Conservation (phyloP, 2,329 filamentous ascomycete genomes). For the Botrytis sinoallii region DNA sequence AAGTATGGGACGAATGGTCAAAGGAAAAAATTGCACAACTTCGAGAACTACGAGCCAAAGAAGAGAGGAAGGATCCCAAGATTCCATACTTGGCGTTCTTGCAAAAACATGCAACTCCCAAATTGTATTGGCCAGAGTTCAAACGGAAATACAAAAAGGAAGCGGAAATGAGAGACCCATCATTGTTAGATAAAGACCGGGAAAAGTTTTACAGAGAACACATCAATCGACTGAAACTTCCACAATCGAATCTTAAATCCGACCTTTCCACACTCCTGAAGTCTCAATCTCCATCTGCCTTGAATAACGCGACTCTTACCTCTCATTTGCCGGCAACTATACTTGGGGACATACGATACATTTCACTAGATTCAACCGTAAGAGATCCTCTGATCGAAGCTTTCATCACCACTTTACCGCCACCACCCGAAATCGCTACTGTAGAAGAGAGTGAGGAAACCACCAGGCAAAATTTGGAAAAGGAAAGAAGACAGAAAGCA, state of each 20-base stretch:
- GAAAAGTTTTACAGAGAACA: constrained; percentile 80
- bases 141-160: constrained; percentile 86
- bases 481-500: constrained; percentile 62
- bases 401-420: constrained; percentile 61
- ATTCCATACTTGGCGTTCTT: constrained; percentile 82
- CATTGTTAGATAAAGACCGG: constrained; percentile 69
- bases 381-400: constrained; percentile 65
- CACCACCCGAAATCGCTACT: constrained; percentile 49
- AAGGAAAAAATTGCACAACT: constrained; percentile 70
- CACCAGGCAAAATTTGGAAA: constrained; percentile 49
- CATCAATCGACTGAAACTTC: constrained; percentile 62
- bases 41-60: constrained; percentile 67
- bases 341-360: constrained; percentile 65
- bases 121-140: constrained; percentile 97
- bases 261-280: constrained; percentile 67
- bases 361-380: constrained; percentile 58
- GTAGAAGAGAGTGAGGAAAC: constrained; percentile 53
- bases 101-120: constrained; percentile 77
- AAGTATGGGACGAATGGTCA: constrained; percentile 82
- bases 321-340: constrained; percentile 60
- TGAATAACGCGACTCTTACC: constrained; percentile 58
- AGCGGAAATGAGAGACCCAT: constrained; percentile 70
- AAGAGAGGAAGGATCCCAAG: constrained; percentile 78
- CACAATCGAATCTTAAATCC: constrained; percentile 62
- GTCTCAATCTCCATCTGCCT: constrained; percentile 52